These are phyloP conservation scores for Lactarius deliciosus DNA, from an alignment of 768 basidiomycete genomes.

Conservation along the genomic window DNA sequence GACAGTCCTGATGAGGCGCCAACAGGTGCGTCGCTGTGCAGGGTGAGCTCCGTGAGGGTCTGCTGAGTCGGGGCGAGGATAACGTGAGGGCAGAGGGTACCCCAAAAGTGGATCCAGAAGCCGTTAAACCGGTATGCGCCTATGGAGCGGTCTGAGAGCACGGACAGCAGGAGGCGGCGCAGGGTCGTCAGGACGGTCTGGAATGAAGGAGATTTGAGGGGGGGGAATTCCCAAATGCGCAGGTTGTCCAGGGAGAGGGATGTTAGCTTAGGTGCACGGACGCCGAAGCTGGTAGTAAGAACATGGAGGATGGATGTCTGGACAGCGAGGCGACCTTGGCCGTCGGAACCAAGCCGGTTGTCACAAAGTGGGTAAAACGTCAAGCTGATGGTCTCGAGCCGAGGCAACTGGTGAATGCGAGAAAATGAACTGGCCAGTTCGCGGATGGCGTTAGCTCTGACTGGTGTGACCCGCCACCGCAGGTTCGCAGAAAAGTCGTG, in stretches of 20 bases:
- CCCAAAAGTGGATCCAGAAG: background rate
- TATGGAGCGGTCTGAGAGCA: background rate
- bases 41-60: conserved; percentile 1
- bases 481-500: background rate
- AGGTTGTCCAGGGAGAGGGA: conserved; percentile 5
- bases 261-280: background rate
- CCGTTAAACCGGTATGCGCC: background rate
- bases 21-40: background rate
- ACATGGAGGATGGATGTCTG: background rate
- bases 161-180: background rate
- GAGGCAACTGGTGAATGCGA: background rate
- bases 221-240: too few species aligned
- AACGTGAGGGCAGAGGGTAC: background rate
- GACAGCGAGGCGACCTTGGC: background rate
- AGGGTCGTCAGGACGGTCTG: background rate
- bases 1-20: background rate
- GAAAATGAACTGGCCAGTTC: background rate
- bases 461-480: background rate
- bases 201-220: background rate
- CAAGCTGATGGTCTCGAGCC: background rate
- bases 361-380: background rate
- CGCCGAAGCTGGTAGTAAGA: background rate
- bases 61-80: background rate
- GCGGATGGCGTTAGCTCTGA: background rate
- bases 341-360: background rate